Base-by-base conservation (phyloP, 495 filamentous ascomycete species). In the Letharia columbiana region DNA sequence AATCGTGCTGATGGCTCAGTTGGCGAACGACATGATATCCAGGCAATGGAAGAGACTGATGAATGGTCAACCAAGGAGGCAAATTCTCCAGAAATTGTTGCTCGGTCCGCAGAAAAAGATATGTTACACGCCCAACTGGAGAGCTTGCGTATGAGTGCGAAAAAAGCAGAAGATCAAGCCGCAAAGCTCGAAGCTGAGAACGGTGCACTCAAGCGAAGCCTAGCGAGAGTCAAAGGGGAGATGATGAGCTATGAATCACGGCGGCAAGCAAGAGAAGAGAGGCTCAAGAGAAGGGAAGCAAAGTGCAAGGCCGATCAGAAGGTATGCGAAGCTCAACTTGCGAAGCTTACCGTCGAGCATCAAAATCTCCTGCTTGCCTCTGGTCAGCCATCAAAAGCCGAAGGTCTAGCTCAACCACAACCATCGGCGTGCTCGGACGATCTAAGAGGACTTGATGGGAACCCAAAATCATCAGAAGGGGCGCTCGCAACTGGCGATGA, bases 101-200 rank as follows among this genome's bases (percentile, higher is more conserved):
- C 15, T 41, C 35, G 12, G 31, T 41, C 45, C 49, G 20, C 39
- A 35, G 47, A 28, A 18, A 44, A 23, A 18, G 47, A 28, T 15
- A 35, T 18, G 1, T 18, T 66, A 12, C 58, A 66, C 35, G 45
- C 64, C 67, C 75, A 69, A 76, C 84, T 78, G 75, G 83, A 61
- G 75, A 83, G 69, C 68, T 73, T 83, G 13, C 75, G 73, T 42
- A 68, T 83, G 63, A 81, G 87, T 42, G 77, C 86, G 56, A 79
- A 86, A 61, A 86, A 82, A 70, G 88, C 88, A 41, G 86, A 89
- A 65, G 79, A 82, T 62, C 88, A 88, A 70, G 85, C 85, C 17
- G 78, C 82, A 8, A 79, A 82, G 28, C 76, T 89, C 12, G 80
- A 83, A 69, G 82, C 83, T 63, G 82, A 87, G 60, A 80, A 87